Conservation (phyloP, 441 rosid species). For the Adansonia madagascariensis region DNA sequence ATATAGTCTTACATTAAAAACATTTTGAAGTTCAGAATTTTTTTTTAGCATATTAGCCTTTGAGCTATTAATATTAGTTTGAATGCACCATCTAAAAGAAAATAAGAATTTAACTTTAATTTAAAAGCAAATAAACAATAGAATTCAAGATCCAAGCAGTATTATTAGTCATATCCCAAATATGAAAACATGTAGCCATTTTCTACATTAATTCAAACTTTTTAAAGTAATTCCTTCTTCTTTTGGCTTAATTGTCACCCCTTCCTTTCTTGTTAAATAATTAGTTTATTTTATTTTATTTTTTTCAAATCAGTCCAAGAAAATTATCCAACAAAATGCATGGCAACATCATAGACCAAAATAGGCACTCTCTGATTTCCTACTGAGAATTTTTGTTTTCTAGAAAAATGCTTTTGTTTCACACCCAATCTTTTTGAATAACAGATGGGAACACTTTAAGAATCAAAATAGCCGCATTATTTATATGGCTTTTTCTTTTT, state of each 20-base stretch:
- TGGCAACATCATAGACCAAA: conserved; percentile 10
- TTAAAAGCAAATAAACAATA: neutral
- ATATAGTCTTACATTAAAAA: no score
- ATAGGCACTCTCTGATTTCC: neutral
- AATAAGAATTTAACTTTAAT: neutral
- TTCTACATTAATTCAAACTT: neutral
- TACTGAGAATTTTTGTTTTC: neutral
- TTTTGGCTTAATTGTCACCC: neutral
- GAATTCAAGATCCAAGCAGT: neutral
- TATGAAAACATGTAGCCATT: neutral
- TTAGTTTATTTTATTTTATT: no score
- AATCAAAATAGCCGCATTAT: neutral
- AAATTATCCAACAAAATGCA: neutral
- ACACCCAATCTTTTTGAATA: neutral
- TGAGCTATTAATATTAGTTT: neutral
- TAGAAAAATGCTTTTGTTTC: neutral
- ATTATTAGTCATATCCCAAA: neutral
- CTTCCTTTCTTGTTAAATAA: neutral
- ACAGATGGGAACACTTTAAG: neutral
- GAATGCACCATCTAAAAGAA: neutral
- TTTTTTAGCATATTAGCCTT: neutral
- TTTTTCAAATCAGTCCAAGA: neutral
- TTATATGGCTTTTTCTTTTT: neutral
- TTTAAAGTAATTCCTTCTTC: neutral
- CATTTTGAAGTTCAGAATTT: no score